Base-by-base conservation (phyloP, 192 early-diverging fungal genomes). In the Dissophora ornata region DNA sequence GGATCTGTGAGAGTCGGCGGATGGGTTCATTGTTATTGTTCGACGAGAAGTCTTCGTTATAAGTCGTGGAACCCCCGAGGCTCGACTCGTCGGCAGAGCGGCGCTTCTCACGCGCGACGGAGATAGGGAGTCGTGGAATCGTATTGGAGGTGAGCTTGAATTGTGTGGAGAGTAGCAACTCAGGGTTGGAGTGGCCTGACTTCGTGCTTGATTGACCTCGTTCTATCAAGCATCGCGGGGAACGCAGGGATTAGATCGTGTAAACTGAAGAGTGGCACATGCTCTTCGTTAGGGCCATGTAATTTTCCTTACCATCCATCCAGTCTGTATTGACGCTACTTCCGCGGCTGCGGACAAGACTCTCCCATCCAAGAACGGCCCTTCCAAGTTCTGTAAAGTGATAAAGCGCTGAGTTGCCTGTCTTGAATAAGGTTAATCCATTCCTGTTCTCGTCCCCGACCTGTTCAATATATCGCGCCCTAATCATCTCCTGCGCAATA, bases 401-500 rank as follows among this genome's bases (percentile, higher is more conserved):
- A 34, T 83, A 80, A 2, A 82, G 64, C 11, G 62, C 50, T 11
- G 55, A 70, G 44, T 57, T 68, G 4, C 53, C 71, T 6, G 64
- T 67, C 16, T 60, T 49, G 29, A 77, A 77, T 4, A 67, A 32
- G 0, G 73, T 15, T 8, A 33, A 58, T 41, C 65, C 73, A 19
- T 38, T 33, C 25, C 32, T 26, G 32, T 44, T 52, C 0, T 77
- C 73, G 25, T 62, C 61, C 4, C 63, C 67, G 30, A 74, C 67
- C 65, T 74, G 67, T 79, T 84, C 84, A 22, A 88, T 79, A 36
- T 84, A 82, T 5, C 68, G 57, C 57, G 56, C 64, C 2, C 54
- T 56, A 29, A 88, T 48, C 73, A 86, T 82, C 61, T 84, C 81
- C 41, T 60, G 67, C 1, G 80, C 71, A 29, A 88, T 71, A 26